A percentile compares a stretch with the other conserved stretches of the same genome.
Conservation (phyloP, 192 early-diverging fungal species). For the Entomortierella parvispora region DNA sequence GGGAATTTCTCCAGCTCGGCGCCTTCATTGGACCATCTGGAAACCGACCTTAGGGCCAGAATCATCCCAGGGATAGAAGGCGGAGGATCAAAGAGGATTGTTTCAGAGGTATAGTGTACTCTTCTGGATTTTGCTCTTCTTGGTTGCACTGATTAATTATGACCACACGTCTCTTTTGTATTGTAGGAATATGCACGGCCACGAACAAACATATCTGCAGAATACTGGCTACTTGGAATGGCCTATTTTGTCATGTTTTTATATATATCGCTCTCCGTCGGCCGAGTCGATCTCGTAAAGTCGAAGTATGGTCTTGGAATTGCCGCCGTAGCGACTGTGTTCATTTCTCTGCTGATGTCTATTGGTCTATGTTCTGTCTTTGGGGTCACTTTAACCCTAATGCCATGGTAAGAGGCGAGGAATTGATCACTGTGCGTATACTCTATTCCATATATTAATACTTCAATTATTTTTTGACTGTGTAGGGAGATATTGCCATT, state of each 20-base stretch:
- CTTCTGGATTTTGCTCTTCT: background rate
- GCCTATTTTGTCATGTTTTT: constrained; percentile 73
- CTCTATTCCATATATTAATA: background rate
- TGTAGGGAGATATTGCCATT: constrained; percentile 76
- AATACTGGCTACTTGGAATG: constrained; percentile 59
- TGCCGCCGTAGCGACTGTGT: constrained; percentile 72
- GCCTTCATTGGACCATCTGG: too few species aligned
- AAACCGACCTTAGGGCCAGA: constrained; percentile 3
- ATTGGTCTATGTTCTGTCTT: constrained; percentile 71
- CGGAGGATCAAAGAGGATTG: constrained; percentile 32
- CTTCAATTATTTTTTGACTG: background rate
- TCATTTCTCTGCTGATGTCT: constrained; percentile 69
- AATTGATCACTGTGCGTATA: background rate
- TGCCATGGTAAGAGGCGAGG: constrained; percentile 67
- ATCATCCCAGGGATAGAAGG: too few species aligned
- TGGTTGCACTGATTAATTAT: too few species aligned
- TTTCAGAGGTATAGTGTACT: constrained; percentile 29
- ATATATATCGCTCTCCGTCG: constrained; percentile 74
- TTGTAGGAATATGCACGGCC: constrained; percentile 29
- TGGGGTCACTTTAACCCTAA: constrained; percentile 64
- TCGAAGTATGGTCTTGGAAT: constrained; percentile 78
- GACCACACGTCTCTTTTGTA: background rate
- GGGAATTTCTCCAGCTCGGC: too few species aligned
- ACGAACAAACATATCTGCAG: constrained; percentile 40
- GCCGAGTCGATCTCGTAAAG: constrained; percentile 76